These are phyloP conservation scores for Thraustochytrium striatum DNA, from an alignment of 352 stramenopile genomes.

Conservation along the genomic window DNA sequence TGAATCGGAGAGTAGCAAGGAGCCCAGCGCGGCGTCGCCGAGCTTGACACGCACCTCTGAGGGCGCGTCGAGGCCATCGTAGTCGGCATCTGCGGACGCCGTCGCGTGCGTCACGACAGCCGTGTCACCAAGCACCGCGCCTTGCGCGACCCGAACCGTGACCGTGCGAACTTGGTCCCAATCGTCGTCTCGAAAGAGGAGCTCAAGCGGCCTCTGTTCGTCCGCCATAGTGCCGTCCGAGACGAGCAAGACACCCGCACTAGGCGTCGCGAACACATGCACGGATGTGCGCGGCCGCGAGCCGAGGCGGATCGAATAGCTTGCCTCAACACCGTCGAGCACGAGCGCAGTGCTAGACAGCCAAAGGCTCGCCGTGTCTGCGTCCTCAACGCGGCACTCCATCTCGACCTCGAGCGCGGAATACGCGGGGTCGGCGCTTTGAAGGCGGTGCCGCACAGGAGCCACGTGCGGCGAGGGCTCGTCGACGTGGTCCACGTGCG, in stretches of 20 bases:
- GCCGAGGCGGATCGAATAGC: too few species aligned
- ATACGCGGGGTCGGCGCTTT: not conserved
- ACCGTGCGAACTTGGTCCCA: not conserved
- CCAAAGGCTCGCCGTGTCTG: not conserved
- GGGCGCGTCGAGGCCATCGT: not conserved
- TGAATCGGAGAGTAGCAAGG: not conserved
- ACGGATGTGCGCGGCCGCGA: too few species aligned
- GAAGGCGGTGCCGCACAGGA: not conserved
- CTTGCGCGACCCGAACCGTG: not conserved
- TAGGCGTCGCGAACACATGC: too few species aligned
- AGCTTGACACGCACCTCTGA: not conserved
- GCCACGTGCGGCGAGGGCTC: not conserved
- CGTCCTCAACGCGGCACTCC: not conserved
- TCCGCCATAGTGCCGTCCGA: too few species aligned
- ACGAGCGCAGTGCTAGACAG: not conserved
- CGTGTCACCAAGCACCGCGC: not conserved
- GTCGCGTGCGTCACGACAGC: not conserved
- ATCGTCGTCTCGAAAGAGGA: conserved; percentile 26
- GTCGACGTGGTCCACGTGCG: not conserved
- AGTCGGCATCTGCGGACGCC: not conserved
- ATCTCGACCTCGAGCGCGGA: not conserved
- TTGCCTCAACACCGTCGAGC: too few species aligned
- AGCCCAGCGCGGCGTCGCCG: not conserved
- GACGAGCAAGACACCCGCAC: too few species aligned
- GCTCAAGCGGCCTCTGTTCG: not conserved